Evolutionary conservation across 805 yeast species (phyloP).

Genomic region (Yarrowia yakushimensis): DNA sequence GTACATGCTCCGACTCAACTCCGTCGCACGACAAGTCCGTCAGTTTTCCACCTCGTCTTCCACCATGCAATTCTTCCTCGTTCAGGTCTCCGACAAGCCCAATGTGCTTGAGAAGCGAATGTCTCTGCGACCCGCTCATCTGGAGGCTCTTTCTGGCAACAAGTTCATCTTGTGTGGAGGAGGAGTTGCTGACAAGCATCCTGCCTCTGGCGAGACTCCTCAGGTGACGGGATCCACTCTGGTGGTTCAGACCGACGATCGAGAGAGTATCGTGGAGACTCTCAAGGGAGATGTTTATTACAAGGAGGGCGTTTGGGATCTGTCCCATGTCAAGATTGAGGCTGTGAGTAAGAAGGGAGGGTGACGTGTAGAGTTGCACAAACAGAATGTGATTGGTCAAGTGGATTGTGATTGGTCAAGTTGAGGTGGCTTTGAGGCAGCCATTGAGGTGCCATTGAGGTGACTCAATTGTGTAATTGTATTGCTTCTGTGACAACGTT

Average conservation of each 20-base stretch:
- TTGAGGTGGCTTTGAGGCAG: too few relatives aligned
- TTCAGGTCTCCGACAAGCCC: constrained; percentile 66
- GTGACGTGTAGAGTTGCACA: too few relatives aligned
- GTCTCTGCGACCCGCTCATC: constrained; percentile 44
- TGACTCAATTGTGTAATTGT: too few relatives aligned
- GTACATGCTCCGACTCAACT: constrained; percentile 15
- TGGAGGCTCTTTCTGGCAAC: constrained; percentile 39
- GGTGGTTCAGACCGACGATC: constrained; percentile 60
- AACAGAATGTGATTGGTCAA: too few relatives aligned
- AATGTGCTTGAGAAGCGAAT: constrained; percentile 41
- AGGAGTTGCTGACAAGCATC: constrained; percentile 41
- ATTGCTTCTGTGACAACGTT: too few relatives aligned
- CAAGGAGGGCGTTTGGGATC: constrained; percentile 71
- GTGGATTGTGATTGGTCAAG: too few relatives aligned
- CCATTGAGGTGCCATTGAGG: too few relatives aligned
- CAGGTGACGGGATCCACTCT: constrained; percentile 66
- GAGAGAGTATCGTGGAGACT: constrained; percentile 61
- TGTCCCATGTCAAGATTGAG: constrained; percentile 55
- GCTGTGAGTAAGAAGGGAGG: constrained; percentile 42
- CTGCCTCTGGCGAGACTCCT: constrained; percentile 35
- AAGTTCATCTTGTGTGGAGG: constrained; percentile 41
- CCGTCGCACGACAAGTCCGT: background rate
- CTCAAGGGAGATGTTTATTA: constrained; percentile 62
- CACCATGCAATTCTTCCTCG: constrained; percentile 55
- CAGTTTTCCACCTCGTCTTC: background rate